Evolutionary conservation across 495 filamentous ascomycete genomes (phyloP).

Genomic region (Margaritispora aquatica): DNA sequence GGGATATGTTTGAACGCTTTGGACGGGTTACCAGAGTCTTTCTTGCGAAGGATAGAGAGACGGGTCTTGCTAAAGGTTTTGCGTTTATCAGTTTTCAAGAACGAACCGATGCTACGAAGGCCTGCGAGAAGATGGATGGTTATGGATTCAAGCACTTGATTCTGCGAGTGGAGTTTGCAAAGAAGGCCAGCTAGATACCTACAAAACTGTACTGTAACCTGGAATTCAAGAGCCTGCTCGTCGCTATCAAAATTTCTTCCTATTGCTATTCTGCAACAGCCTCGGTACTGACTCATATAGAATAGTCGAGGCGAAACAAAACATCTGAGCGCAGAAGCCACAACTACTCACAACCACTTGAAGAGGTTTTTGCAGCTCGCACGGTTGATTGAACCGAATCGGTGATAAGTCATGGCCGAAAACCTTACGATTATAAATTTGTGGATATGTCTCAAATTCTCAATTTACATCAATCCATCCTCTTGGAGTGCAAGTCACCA

Average conservation of each 20-base stretch:
- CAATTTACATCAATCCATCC: too few relatives aligned
- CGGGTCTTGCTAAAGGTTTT: slow-evolving; percentile 91
- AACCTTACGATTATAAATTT: neutral
- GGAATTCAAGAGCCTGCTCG: neutral
- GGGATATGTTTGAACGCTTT: slow-evolving; percentile 96
- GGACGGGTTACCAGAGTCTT: slow-evolving; percentile 96
- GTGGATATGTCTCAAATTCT: neutral
- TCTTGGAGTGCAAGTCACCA: too few relatives aligned
- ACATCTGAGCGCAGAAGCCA: neutral
- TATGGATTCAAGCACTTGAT: slow-evolving; percentile 91
- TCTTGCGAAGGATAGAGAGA: slow-evolving; percentile 94
- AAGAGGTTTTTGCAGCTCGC: neutral
- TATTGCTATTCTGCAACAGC: too few relatives aligned
- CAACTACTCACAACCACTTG: neutral
- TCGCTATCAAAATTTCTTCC: too few relatives aligned
- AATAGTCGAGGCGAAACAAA: neutral
- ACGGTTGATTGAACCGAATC: neutral
- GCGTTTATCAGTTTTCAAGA: slow-evolving; percentile 97
- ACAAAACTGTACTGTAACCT: neutral
- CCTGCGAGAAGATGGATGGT: slow-evolving; percentile 96
- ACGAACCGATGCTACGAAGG: slow-evolving; percentile 77
- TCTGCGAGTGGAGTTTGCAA: slow-evolving; percentile 85
- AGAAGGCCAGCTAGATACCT: slow-evolving; percentile 55
- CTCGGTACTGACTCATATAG: too few relatives aligned
- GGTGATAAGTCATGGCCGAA: neutral